Conservation (phyloP, 495 filamentous ascomycete species). For the Neurospora pannonica region DNA sequence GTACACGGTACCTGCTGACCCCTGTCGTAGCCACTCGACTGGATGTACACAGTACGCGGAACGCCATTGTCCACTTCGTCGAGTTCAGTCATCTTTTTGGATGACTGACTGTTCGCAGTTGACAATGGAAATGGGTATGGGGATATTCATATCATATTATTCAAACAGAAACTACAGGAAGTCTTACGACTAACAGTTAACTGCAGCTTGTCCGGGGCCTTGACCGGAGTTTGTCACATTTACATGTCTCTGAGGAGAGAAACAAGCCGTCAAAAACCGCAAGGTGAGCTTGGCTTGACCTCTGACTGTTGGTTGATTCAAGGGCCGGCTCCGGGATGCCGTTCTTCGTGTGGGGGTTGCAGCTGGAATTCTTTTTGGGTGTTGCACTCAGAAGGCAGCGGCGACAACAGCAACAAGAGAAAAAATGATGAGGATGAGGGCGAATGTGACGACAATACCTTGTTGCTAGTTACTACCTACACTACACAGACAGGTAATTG, state of each 20-base stretch:
- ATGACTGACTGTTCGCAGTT: background rate
- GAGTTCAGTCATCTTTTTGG: background rate
- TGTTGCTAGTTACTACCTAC: background rate
- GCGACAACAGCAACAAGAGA: background rate
- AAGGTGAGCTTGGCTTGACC: background rate
- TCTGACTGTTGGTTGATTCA: background rate
- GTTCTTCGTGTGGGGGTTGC: background rate
- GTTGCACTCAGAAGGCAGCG: background rate
- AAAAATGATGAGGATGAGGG: background rate
- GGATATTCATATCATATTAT: background rate
- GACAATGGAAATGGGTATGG: background rate
- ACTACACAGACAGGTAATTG: background rate
- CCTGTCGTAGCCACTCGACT: background rate
- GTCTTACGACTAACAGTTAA: background rate
- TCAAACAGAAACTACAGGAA: background rate
- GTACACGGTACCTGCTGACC: background rate
- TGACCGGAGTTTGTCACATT: background rate
- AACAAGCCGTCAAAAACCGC: background rate
- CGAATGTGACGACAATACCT: background rate
- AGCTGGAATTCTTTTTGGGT: background rate
- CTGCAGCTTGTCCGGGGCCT: background rate
- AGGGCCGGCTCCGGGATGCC: background rate
- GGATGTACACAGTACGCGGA: background rate
- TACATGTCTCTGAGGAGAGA: background rate
- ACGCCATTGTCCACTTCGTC: background rate